Evolutionary conservation across 2,329 filamentous ascomycete species (phyloP).

Genomic region (Conoideocrella luteorostrata): DNA sequence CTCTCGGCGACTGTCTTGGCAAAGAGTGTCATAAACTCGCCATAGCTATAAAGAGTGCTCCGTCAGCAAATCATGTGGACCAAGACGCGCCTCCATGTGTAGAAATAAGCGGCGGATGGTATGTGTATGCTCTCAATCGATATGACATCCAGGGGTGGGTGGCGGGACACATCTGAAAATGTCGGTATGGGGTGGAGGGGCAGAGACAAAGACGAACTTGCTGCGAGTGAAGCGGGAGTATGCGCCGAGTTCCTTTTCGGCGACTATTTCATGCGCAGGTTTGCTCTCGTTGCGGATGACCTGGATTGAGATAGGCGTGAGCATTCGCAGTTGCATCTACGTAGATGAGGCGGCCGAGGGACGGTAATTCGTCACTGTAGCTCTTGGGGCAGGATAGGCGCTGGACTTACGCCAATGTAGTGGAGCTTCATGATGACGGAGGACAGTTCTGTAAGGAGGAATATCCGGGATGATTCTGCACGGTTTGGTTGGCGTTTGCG

Average conservation of each 20-base stretch:
- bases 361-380: too few species aligned
- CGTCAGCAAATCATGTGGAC: constrained; percentile 11
- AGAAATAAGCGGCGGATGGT: too few species aligned
- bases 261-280: constrained; percentile 69
- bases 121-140: too few species aligned
- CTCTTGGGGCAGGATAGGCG: too few species aligned
- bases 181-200: constrained; percentile 2
- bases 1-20: constrained; percentile 81
- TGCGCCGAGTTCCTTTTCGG: constrained; percentile 69
- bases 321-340: constrained; percentile 3
- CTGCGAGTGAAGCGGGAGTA: constrained; percentile 75
- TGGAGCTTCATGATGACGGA: constrained; percentile 70
- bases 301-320: constrained; percentile 40
- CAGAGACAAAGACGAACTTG: constrained; percentile 42
- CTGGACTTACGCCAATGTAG: constrained; percentile 72
- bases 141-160: too few species aligned
- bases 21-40: constrained; percentile 75
- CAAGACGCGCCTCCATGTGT: too few species aligned
- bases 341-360: constrained; percentile 12
- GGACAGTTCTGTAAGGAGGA: neutral
- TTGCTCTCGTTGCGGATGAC: constrained; percentile 74
- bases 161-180: neutral
- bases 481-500: neutral
- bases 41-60: constrained; percentile 30
- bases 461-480: neutral